Evolutionary conservation across 768 basidiomycete genomes (phyloP).

Genomic region (Serendipita indica): DNA sequence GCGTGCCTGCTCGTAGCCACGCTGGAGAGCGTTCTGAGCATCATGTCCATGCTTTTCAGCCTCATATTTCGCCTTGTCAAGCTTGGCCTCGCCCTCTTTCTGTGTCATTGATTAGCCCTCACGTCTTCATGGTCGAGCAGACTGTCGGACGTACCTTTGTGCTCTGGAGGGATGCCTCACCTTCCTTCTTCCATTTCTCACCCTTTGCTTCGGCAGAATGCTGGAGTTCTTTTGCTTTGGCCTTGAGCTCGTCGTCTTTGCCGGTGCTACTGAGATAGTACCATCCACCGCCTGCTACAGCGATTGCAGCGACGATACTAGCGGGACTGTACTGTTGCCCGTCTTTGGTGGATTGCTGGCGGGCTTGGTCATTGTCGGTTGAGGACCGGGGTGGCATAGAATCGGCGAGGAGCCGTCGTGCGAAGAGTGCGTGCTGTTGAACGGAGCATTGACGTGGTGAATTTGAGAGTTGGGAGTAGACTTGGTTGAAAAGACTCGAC

Average conservation of each 20-base stretch:
- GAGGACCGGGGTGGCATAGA: background rate
- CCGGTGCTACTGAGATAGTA: constrained; percentile 1
- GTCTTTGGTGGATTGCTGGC: background rate
- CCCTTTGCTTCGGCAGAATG: background rate
- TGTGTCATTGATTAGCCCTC: background rate
- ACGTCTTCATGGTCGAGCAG: background rate
- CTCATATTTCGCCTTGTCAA: background rate
- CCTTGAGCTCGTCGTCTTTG: constrained; percentile 7
- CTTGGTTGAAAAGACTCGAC: too few species aligned
- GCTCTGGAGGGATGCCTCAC: background rate
- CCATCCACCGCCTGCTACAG: constrained; percentile 1
- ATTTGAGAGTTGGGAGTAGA: too few species aligned
- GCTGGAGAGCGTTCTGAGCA: background rate
- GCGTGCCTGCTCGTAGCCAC: background rate
- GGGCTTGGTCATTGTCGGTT: background rate
- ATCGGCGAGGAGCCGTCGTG: too few species aligned
- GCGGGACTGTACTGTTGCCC: background rate
- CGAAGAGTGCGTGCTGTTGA: too few species aligned
- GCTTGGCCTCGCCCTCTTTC: background rate
- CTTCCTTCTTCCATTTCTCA: background rate
- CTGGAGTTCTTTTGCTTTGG: background rate
- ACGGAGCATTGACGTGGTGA: background rate
- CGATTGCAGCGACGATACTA: background rate
- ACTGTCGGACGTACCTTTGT: background rate
- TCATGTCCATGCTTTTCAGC: background rate